Percentiles rank a stretch among this genome's conserved stretches.
Evolutionary conservation across 768 basidiomycete genomes (phyloP).

Genomic region (Kwoniella bestiolae): DNA sequence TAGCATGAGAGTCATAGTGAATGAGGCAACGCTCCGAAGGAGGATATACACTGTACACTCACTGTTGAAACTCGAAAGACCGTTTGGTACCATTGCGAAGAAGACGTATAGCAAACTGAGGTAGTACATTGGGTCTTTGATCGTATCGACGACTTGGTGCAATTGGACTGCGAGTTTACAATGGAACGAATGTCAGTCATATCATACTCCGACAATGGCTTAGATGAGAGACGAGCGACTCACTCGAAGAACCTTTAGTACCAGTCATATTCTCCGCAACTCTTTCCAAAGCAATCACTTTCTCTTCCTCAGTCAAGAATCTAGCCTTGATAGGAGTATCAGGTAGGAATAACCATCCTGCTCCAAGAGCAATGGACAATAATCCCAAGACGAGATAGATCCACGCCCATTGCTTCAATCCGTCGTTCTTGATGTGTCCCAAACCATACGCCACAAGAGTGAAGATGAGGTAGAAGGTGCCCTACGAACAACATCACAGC

Average conservation of each 20-base stretch:
- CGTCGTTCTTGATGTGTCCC: constrained; percentile 23
- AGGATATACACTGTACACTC: not conserved
- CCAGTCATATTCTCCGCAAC: constrained; percentile 31
- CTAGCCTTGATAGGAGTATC: constrained; percentile 25
- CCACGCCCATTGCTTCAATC: constrained; percentile 29
- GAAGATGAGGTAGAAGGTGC: constrained; percentile 33
- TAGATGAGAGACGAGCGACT: too few relatives aligned
- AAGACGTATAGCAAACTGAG: constrained; percentile 22
- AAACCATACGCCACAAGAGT: constrained; percentile 28
- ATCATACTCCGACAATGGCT: too few relatives aligned
- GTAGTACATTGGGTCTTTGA: constrained; percentile 33
- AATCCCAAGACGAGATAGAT: constrained; percentile 29
- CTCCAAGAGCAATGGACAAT: constrained; percentile 16
- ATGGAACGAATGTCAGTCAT: too few relatives aligned
- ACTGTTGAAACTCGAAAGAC: constrained; percentile 35
- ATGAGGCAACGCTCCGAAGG: not conserved
- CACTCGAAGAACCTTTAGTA: constrained; percentile 24
- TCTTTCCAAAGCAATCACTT: constrained; percentile 21
- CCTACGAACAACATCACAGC: too few relatives aligned
- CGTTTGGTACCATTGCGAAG: constrained; percentile 28
- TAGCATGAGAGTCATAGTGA: not conserved
- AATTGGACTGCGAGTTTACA: constrained; percentile 18
- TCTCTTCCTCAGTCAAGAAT: constrained; percentile 22
- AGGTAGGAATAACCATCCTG: constrained; percentile 24
- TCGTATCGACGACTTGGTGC: constrained; percentile 25